Conservation (phyloP, 768 basidiomycete species). For the Antrodiella citrinella region DNA sequence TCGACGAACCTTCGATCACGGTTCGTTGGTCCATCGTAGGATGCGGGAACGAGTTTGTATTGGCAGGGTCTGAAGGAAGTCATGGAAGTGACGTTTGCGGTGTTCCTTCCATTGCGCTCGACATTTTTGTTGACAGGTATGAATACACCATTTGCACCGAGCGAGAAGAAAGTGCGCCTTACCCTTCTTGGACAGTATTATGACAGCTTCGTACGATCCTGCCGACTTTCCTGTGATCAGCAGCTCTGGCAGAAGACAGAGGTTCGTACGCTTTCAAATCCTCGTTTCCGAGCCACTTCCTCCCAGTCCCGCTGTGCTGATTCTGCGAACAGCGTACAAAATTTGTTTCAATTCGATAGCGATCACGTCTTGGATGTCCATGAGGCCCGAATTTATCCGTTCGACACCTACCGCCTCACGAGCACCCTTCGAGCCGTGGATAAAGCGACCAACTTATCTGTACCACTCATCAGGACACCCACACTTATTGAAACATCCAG, state of each 20-base stretch:
- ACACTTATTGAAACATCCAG: conserved; percentile 39
- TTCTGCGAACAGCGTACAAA: conserved; percentile 47
- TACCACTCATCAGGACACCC: conserved; percentile 35
- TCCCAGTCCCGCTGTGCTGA: too few species aligned
- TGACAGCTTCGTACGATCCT: conserved; percentile 35
- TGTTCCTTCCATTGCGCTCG: conserved; percentile 32
- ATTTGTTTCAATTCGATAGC: conserved; percentile 48
- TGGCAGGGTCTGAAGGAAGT: conserved; percentile 37
- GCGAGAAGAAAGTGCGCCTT: conserved; percentile 20
- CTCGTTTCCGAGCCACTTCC: too few species aligned
- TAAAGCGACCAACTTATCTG: conserved; percentile 18
- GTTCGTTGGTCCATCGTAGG: conserved; percentile 50
- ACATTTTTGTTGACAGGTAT: conserved; percentile 44
- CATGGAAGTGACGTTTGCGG: conserved; percentile 41
- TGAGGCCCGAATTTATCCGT: conserved; percentile 46
- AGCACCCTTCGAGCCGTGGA: conserved; percentile 32
- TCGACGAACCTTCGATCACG: conserved; percentile 48
- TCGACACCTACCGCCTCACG: conserved; percentile 44
- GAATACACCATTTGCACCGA: not conserved
- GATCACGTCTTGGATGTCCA: conserved; percentile 50
- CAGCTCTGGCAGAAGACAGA: conserved; percentile 33
- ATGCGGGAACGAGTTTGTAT: conserved; percentile 38
- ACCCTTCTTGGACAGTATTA: conserved; percentile 21
- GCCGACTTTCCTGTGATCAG: conserved; percentile 34
- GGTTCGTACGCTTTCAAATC: too few species aligned